Percentiles rank a stretch among this genome's conserved stretches.
Conservation (phyloP, 2,329 filamentous ascomycete species). For the Fonsecaea monophora region DNA sequence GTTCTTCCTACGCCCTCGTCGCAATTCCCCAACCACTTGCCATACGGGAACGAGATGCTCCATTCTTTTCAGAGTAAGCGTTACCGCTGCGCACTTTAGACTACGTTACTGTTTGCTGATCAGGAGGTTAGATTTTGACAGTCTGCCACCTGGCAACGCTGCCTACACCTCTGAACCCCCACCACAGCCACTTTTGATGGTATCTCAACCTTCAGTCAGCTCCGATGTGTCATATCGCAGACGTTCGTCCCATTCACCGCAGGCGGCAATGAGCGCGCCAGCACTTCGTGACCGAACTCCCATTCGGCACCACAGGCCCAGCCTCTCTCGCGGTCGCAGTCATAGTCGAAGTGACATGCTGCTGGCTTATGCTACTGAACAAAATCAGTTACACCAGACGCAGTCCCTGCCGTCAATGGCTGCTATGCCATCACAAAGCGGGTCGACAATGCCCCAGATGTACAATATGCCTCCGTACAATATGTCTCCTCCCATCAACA, state of each 20-base stretch:
- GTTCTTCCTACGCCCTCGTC: slow-evolving; percentile 27
- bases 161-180: slow-evolving; percentile 23
- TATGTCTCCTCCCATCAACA: slow-evolving; percentile 26
- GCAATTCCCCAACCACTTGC: slow-evolving; percentile 25
- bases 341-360: slow-evolving; percentile 37
- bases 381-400: slow-evolving; percentile 30
- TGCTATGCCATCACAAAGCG: slow-evolving; percentile 26
- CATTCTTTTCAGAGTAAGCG: slow-evolving; percentile 21
- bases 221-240: slow-evolving; percentile 27
- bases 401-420: slow-evolving; percentile 33
- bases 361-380: slow-evolving; percentile 36
- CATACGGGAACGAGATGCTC: slow-evolving; percentile 29
- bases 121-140: slow-evolving; percentile 20
- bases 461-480: slow-evolving; percentile 30
- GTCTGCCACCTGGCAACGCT: slow-evolving; percentile 15
- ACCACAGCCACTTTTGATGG: slow-evolving; percentile 28
- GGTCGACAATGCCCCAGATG: slow-evolving; percentile 25
- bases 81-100: neutral
- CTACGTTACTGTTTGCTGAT: slow-evolving; percentile 19
- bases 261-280: slow-evolving; percentile 17
- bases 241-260: slow-evolving; percentile 32
- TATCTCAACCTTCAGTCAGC: slow-evolving; percentile 21
- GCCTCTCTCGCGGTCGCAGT: slow-evolving; percentile 33
- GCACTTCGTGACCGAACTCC: slow-evolving; percentile 36
- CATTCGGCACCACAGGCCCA: slow-evolving; percentile 36